These are phyloP conservation scores for Leptomonas pyrrhocoris DNA, from an alignment of 208 protist genomes.

Conservation along the genomic window DNA sequence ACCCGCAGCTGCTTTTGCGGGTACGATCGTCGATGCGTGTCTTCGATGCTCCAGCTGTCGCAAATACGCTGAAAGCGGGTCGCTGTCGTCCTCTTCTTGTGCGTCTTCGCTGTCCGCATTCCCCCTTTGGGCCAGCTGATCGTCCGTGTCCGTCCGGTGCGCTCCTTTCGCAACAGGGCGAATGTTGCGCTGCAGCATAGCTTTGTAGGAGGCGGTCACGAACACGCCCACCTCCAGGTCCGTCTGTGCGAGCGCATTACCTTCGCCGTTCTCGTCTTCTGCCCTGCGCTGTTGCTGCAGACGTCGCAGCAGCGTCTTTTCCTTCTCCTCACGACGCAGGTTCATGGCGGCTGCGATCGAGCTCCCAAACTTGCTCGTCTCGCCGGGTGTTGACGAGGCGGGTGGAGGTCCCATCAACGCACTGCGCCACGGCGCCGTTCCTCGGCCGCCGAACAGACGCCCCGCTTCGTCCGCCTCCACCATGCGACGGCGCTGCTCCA, in stretches of 20 bases:
- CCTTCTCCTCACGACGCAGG: slow-evolving; percentile 47
- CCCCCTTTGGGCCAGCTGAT: neutral
- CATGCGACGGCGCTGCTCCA: slow-evolving; percentile 35
- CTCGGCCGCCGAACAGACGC: neutral
- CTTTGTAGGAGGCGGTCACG: slow-evolving; percentile 66
- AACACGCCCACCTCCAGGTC: slow-evolving; percentile 78
- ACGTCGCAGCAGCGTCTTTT: slow-evolving; percentile 43
- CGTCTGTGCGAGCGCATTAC: slow-evolving; percentile 47
- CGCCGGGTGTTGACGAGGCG: neutral
- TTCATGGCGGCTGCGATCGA: slow-evolving; percentile 62
- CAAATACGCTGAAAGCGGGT: slow-evolving; percentile 55
- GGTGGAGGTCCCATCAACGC: neutral
- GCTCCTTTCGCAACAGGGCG: neutral
- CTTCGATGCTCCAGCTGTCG: slow-evolving; percentile 33
- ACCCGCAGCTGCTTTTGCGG: neutral
- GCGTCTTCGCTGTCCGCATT: neutral
- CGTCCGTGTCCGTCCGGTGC: neutral
- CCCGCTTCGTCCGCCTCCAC: slow-evolving; percentile 17
- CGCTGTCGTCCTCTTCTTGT: slow-evolving; percentile 33
- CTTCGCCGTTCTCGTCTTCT: slow-evolving; percentile 42
- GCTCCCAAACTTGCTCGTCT: slow-evolving; percentile 48
- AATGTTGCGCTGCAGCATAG: slow-evolving; percentile 46
- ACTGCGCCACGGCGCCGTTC: slow-evolving; percentile 11
- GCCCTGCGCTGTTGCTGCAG: slow-evolving; percentile 47
- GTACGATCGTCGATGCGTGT: neutral